Base-by-base conservation (phyloP, 2,329 filamentous ascomycete genomes). In the Talaromyces sp. region DNA sequence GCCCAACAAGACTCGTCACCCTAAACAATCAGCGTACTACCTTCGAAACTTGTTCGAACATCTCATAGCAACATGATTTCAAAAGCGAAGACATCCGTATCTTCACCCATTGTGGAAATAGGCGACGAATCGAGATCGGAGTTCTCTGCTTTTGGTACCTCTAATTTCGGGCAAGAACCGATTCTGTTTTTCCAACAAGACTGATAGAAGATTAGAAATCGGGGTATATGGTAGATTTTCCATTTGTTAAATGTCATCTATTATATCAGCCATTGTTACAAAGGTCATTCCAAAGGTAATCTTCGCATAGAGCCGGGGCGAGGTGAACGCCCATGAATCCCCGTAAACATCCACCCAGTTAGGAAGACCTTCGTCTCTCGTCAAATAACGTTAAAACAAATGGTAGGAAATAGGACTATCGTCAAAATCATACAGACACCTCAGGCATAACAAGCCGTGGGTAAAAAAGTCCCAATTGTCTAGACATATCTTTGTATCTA, bases 21-120 rank as follows among this genome's bases (percentile, higher is more conserved):
- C 90, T 33, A 93, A 93, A 82, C 89, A 91, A 83, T 92, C 89
- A 73, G 90, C 89, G 23, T 84, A 82, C 74, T 83, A 84, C 71
- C 81, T 93, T 67, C 84, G 86, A 68, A 82, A 84, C 62, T 79
- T 91, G 65, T 92, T 93, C 72, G 85, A 86, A 56, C 82, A 81
- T 68, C 79, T 91, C 69, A 86, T 91, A 16, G 56, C 39, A 35
- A 46, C 46, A 21, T 35, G 8, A 46, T 16, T 1, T 18, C 12
- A 56, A 25, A 25, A 0, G 14, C 2, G 11, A 31, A 52, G 5
- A 18, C 14, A 14, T n/a, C 46, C 5, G 31, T 52, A 5, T 12
- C 9, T 11, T n/a, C 5, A 25, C 14, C 7, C 2, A n/a, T 16
- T 31, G 7, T 14, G 16, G 25, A 16, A 52, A 18, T 33, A 18